phyloP scores from a whole-genome alignment of 495 filamentous ascomycete species.

The Extremus antarcticus region DNA sequence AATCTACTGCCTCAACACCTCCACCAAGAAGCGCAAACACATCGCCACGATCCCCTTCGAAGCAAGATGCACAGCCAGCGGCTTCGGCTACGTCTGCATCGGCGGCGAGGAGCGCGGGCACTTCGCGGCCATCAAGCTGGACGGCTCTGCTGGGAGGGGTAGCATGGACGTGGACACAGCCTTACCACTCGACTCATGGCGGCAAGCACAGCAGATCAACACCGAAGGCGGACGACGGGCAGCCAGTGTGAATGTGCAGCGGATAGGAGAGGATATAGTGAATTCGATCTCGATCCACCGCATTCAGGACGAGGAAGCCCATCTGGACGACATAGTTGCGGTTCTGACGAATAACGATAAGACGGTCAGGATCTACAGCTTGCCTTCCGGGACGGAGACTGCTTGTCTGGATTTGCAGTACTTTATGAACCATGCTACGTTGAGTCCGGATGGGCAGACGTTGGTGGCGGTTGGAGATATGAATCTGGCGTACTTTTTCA shows the following conservation, averaged over 20 bases:
- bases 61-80: constrained; percentile 73
- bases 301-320: constrained; percentile 35
- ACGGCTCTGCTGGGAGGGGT: constrained; percentile 30
- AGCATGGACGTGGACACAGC: constrained; percentile 46
- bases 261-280: constrained; percentile 41
- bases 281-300: constrained; percentile 63
- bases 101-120: constrained; percentile 73
- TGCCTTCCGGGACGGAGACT: constrained; percentile 51
- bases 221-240: constrained; percentile 1
- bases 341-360: constrained; percentile 84
- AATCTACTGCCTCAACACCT: constrained; percentile 55
- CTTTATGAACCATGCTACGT: constrained; percentile 81
- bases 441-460: constrained; percentile 76
- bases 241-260: constrained; percentile 28
- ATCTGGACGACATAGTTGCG: constrained; percentile 47
- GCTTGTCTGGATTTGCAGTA: constrained; percentile 61
- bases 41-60: constrained; percentile 71
- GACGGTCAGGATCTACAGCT: constrained; percentile 66
- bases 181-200: constrained; percentile 45
- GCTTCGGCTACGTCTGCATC: constrained; percentile 77
- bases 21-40: constrained; percentile 59
- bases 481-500: constrained; percentile 70
- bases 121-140: constrained; percentile 66
- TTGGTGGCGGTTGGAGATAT: constrained; percentile 80
- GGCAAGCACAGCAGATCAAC: neutral